Conservation (phyloP, 1,284 basidiomycete genomes). For the Boletus mariae region DNA sequence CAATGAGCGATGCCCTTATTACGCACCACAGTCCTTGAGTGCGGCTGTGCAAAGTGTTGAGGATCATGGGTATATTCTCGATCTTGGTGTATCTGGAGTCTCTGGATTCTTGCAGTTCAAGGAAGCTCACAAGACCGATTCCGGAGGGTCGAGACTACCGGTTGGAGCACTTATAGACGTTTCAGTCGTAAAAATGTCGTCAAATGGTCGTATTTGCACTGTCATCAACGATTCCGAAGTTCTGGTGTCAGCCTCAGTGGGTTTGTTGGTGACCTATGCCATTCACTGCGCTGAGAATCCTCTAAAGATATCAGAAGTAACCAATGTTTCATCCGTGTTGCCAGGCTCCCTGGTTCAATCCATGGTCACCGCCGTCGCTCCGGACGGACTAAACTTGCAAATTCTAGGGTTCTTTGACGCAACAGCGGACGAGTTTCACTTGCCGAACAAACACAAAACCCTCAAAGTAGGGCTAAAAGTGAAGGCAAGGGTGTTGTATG, state of each 20-base stretch:
- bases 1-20: slow-evolving; percentile 3
- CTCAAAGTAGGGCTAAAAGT: slow-evolving; percentile 86
- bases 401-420: slow-evolving; percentile 93
- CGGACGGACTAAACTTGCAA: slow-evolving; percentile 84
- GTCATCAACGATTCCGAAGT: slow-evolving; percentile 49
- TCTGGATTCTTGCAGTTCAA: slow-evolving; percentile 81
- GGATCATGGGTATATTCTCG: slow-evolving; percentile 92
- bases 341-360: slow-evolving; percentile 87
- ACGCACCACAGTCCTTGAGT: slow-evolving; percentile 56
- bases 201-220: slow-evolving; percentile 69
- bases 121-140: slow-evolving; percentile 48
- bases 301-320: slow-evolving; percentile 67
- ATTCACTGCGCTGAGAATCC: slow-evolving; percentile 8
- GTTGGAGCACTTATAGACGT: slow-evolving; percentile 68
- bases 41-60: slow-evolving; percentile 84
- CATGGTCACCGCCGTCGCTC: slow-evolving; percentile 78
- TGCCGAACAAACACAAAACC: slow-evolving; percentile 49
- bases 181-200: slow-evolving; percentile 59
- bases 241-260: slow-evolving; percentile 52
- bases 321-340: slow-evolving; percentile 77
- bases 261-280: slow-evolving; percentile 14
- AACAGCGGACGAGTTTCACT: slow-evolving; percentile 83
- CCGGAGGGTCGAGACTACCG: slow-evolving; percentile 47
- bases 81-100: slow-evolving; percentile 73
- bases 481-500: slow-evolving; percentile 85